Conservation (phyloP, 805 yeast species). For the Nakazawaea ambrosiae region DNA sequence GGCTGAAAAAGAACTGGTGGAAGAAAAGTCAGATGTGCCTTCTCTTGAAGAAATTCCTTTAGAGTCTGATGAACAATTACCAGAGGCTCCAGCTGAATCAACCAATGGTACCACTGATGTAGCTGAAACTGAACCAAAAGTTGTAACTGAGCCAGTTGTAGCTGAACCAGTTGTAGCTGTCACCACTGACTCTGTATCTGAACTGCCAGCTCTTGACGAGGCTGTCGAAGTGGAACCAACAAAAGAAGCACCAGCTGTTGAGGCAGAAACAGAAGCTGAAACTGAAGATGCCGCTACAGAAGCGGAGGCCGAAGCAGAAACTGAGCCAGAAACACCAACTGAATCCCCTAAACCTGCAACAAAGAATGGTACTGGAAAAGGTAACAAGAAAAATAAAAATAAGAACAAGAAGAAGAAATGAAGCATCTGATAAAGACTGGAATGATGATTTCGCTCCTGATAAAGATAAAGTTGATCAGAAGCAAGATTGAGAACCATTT, state of each 20-base stretch:
- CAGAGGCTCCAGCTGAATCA: conserved; percentile 13
- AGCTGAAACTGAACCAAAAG: conserved; percentile 3
- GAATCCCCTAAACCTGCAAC: no score
- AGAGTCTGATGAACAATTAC: conserved; percentile 14
- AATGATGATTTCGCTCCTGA: no score
- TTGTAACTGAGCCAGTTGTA: conserved; percentile 2
- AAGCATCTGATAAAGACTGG: no score
- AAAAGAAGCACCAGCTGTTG: conserved; percentile 4
- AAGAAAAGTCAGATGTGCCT: conserved; percentile 15
- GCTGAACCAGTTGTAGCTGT: conserved; percentile 3
- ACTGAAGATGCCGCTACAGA: conserved; percentile 10
- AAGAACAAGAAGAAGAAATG: conserved; percentile 22
- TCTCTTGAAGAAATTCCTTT: conserved; percentile 5
- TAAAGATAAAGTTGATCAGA: no score
- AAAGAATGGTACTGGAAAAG: no score
- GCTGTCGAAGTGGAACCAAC: conserved; percentile 1
- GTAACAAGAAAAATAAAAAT: conserved; percentile 8
- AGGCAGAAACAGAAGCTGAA: conserved; percentile 8
- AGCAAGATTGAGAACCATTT: no score
- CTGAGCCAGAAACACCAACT: neutral
- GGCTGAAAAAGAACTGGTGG: conserved; percentile 10
- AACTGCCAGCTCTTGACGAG: conserved; percentile 1
- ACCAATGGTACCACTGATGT: conserved; percentile 10
- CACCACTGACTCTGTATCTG: neutral
- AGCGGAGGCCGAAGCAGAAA: conserved; percentile 8